Conservation (phyloP, 129 eudicot species). For the Flaveria sonorensis region DNA sequence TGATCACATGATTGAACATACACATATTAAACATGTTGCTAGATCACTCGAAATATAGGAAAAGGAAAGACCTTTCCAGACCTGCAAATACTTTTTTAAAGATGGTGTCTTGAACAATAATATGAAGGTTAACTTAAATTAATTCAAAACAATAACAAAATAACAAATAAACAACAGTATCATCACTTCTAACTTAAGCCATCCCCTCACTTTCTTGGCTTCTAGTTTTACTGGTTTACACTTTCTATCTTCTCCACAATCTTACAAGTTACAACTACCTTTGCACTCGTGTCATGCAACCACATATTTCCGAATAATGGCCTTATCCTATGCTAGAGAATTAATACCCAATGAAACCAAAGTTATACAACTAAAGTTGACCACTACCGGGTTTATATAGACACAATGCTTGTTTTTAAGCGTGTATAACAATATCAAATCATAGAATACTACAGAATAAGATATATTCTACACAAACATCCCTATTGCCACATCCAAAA, state of each 20-base stretch:
- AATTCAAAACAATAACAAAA: conserved; percentile 17
- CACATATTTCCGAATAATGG: background rate
- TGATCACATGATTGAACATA: background rate
- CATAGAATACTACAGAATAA: background rate
- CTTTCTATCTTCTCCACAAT: background rate
- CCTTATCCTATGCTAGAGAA: background rate
- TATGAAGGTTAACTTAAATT: background rate
- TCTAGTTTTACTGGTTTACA: background rate
- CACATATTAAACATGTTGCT: conserved; percentile 1
- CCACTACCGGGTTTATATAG: background rate
- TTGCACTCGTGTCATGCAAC: background rate
- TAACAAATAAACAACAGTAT: background rate
- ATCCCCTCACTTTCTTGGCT: background rate
- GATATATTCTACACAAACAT: background rate
- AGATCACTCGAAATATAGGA: conserved; percentile 21
- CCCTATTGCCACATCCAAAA: background rate
- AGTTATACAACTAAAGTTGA: conserved; percentile 6
- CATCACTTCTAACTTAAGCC: background rate
- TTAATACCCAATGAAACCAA: background rate
- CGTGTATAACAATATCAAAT: background rate
- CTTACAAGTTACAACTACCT: background rate
- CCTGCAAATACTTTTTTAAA: conserved; percentile 4
- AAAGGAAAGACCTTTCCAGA: background rate
- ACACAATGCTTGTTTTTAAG: background rate
- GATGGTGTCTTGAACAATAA: background rate